Evolutionary conservation across 352 stramenopile species (phyloP), one percentile per base, ranked within the genome.

Genomic region (Elongisporangium undulatum): DNA sequence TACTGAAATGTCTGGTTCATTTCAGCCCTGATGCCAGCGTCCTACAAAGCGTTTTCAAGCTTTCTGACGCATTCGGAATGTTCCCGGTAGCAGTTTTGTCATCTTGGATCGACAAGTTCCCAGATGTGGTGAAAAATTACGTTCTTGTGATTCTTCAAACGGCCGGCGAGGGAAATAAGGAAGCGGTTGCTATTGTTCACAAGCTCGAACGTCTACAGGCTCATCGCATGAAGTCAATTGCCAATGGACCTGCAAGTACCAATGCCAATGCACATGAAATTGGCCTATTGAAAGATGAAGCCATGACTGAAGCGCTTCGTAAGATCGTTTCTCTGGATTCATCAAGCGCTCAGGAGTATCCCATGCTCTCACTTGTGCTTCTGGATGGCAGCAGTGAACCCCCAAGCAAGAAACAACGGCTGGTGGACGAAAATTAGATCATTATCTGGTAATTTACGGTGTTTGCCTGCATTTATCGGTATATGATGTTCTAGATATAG

Each of bases 21-120:
- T 88, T 89, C 56, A 69, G 64, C 4, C 85, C 85, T 5, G 83
- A 94, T 45, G 56, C 62, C 9, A 87, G 71, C 21, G 69, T 89
- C n/a, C 65, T 94, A 9, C 83, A 93, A 49, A 84, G 75, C 49
- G 65, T 93, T 17, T 90, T 88, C 61, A 93, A 90, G 56, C 79
- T 95, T 10, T 68, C 74, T 8, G 59, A 77, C 24, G 54, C 65
- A 9, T 92, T 86, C 62, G 79, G 84, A 3, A 69, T 85, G 58
- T 92, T 95, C 51, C 71, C 85, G 2, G 60, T 84, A 24, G 79
- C 80, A n/a, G 56, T 91, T 39, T 62, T 95, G 17, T 70, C 74
- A 7, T 82, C 71, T 45, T 95, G 85, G 85, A 75, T 85, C 51
- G 74, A 91, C 29, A 86, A 85, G 50, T 90, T 81, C 55, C 68